A percentile compares a stretch with the other conserved stretches of the same genome.
Conservation (phyloP, 2,329 filamentous ascomycete species). For the Colletotrichum sp. region DNA sequence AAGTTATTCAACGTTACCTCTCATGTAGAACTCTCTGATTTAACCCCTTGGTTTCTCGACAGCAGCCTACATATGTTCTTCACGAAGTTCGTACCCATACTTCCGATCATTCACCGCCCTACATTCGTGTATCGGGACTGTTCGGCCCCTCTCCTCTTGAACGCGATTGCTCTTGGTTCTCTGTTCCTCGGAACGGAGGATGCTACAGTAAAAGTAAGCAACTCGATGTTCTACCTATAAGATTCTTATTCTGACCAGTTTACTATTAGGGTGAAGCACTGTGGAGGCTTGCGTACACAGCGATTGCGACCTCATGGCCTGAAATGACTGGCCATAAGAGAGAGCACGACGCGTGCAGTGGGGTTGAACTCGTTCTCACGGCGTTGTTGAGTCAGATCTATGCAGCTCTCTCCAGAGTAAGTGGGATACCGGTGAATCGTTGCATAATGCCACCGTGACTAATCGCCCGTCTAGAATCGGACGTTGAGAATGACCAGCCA, state of each 20-base stretch:
- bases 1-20: conserved; percentile 1
- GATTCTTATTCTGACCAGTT: too few relatives aligned
- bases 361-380: neutral
- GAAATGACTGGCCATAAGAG: neutral
- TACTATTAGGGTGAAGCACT: neutral
- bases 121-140: neutral
- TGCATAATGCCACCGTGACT: neutral
- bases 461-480: neutral
- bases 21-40: neutral
- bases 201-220: neutral
- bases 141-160: neutral
- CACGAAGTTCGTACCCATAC: neutral
- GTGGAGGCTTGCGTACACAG: neutral
- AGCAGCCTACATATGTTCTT: conserved; percentile 2
- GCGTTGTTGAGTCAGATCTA: neutral
- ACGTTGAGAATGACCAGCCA: neutral
- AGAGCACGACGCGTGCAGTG: neutral
- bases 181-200: neutral
- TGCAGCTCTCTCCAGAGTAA: neutral
- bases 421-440: accelerated
- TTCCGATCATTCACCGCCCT: neutral
- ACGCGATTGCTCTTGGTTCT: neutral
- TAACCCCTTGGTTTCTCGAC: neutral
- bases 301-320: neutral
- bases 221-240: neutral